These are phyloP conservation scores for Solanum clarkiae DNA, from an alignment of 257 asterid genomes.

Conservation along the genomic window DNA sequence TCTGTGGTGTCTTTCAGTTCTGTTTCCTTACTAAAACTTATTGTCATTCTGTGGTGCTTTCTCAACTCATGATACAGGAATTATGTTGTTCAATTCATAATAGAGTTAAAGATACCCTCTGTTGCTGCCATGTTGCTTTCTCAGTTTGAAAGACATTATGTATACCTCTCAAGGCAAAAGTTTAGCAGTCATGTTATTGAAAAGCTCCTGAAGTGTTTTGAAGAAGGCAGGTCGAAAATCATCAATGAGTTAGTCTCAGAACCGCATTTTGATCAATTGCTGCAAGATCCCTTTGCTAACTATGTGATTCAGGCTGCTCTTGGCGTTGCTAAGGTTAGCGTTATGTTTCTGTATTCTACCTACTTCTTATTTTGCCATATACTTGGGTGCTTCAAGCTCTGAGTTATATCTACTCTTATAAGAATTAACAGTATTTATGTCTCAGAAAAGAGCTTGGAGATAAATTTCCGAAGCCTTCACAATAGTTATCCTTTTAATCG, in stretches of 20 bases:
- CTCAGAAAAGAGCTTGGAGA: neutral
- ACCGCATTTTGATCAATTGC: slow-evolving; percentile 18
- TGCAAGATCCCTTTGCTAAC: slow-evolving; percentile 37
- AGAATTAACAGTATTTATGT: neutral
- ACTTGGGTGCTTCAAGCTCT: neutral
- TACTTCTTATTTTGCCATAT: neutral
- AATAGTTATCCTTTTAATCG: neutral
- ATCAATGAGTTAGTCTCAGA: slow-evolving; percentile 15
- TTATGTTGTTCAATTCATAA: slow-evolving; percentile 33
- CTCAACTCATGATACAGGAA: slow-evolving; percentile 16
- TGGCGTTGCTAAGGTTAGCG: slow-evolving; percentile 20
- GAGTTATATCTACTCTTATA: neutral
- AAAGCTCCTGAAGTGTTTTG: slow-evolving; percentile 16
- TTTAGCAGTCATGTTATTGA: slow-evolving; percentile 39
- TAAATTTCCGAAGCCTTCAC: neutral
- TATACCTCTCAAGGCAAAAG: slow-evolving; percentile 27
- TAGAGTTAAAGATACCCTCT: slow-evolving; percentile 22
- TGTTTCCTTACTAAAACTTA: neutral
- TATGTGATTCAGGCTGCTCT: slow-evolving; percentile 38
- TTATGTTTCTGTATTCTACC: neutral
- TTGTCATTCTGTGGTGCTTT: neutral
- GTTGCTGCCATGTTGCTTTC: slow-evolving; percentile 15
- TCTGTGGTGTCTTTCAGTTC: neutral
- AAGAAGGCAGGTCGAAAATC: slow-evolving; percentile 14
- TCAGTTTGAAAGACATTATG: slow-evolving; percentile 22